Base-by-base conservation (phyloP, 805 yeast genomes). In the Monosporozyma aquatica region DNA sequence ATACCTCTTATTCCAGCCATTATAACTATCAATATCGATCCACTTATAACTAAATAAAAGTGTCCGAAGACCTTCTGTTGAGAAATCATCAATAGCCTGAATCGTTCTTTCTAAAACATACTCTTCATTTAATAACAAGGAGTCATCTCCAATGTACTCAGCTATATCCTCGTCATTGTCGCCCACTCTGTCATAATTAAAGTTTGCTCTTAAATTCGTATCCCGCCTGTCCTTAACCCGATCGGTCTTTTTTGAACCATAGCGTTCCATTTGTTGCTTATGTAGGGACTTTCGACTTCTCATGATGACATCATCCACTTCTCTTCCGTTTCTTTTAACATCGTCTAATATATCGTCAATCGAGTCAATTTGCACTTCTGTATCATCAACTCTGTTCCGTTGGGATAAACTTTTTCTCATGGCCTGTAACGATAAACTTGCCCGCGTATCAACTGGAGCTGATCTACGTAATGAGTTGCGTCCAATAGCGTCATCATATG, bases 11-110 rank as follows among this genome's bases (percentile, higher is more conserved):
- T 75, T 70, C 95, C 97, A 92, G 7, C 53, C 53, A 5, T 69
- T 69, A 58, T 83, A 90, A 36, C 74, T 82, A 0, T 60, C 58
- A 17, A 67, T 63, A 36, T 73, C 72, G 13, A 92, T 51, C 80
- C 90, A 83, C 52, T 75, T 77, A 65, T 76, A 87, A 3, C 87
- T 80, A 59, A 87, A 92, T 47, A 92, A 59, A 49, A 92, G 71
- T 0, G 99, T 92, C 56, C 99, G 74, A 44, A 92, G 68, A 1
- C 99, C 99, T 48, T 90, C 97, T 0, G 95, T 82, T 0, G 97
- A 87, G 62, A 89, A 92, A 46, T 86, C 94, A 52, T 92, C 97
- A 45, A 92, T 76, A 48, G 94, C 95, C 52, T 86, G 84, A 43
- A 94, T 67, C 0, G 97, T 90, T 49, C 76, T 78, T 57, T 87